Evolutionary conservation across 2,329 filamentous ascomycete species (phyloP).

Genomic region (Amauroascus verrucosus): DNA sequence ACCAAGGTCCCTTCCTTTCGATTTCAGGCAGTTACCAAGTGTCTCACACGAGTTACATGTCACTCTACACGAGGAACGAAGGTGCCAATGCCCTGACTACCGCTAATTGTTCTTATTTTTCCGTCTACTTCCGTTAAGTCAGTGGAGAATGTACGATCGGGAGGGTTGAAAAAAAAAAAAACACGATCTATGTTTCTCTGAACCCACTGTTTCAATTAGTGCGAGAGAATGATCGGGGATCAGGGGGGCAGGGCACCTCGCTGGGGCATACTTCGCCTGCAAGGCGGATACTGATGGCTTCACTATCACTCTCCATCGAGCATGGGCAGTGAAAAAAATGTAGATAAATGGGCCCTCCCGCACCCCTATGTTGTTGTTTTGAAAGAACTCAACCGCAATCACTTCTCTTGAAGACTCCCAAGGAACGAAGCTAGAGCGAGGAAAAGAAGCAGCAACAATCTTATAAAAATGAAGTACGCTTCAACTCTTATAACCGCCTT

Average conservation of each 20-base stretch:
- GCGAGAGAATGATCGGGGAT: neutral
- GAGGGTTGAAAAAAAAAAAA: neutral
- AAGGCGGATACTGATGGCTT: slow-evolving; percentile 14
- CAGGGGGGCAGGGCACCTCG: slow-evolving; percentile 1
- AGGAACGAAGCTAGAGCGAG: neutral
- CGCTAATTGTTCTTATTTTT: neutral
- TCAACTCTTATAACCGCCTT: slow-evolving; percentile 6
- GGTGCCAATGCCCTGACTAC: slow-evolving; percentile 2
- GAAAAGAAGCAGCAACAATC: neutral
- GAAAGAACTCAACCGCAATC: neutral
- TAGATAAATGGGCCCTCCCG: slow-evolving; percentile 4
- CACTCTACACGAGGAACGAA: slow-evolving; percentile 4
- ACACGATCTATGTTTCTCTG: slow-evolving; percentile 4
- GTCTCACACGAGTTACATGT: neutral
- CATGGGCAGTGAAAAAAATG: neutral
- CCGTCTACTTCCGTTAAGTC: neutral
- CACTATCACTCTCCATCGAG: neutral
- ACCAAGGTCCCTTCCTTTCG: slow-evolving; percentile 1
- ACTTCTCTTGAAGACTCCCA: slow-evolving; percentile 8
- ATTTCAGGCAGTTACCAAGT: neutral
- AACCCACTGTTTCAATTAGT: slow-evolving; percentile 12
- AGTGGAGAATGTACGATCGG: neutral
- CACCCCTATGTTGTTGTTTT: neutral
- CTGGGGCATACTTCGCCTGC: slow-evolving; percentile 8
- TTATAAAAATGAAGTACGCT: slow-evolving; percentile 12